Evolutionary conservation across 1,284 basidiomycete genomes (phyloP), one percentile per base, ranked within the genome.

Genomic region (Malassezia sp.): DNA sequence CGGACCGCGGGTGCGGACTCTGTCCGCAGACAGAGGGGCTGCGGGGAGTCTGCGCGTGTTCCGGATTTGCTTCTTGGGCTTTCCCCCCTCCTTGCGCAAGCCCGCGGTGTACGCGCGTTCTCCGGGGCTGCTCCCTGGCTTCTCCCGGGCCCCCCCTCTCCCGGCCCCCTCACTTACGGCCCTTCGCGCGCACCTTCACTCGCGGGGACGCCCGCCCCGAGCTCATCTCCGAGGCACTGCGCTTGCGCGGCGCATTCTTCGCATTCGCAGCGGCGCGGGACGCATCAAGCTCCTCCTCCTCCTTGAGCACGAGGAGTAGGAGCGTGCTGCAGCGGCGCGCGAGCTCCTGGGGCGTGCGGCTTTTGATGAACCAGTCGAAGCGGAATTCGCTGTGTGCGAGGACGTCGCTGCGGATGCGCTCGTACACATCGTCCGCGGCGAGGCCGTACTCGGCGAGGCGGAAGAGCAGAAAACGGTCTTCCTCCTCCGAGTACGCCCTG

Each of bases 341-440:
- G 52, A 99, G 74, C 74, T 99, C 93, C 63, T 86, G 81, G 9
- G 87, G 82, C 20, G 85, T 89, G 42, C 93, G 76, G 54, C 83
- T 86, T 76, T 95, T 95, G 77, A 97, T 87, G 75, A 96, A 97
- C 90, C 90, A 96, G 69, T 96, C 89, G 61, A 96, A 62, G 9
- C 61, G 52, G 75, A 97, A 97, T n/a, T 89, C 83, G 0, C 88
- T 87, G 73, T 88, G 91, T 71, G 90, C 86, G 30, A 82, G 83
- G 50, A 97, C 87, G 72, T 97, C 91, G 72, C 83, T 81, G 77
- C 95, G 95, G 74, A 97, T 95, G 40, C 82, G 75, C 65, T 99
- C 91, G 67, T 89, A 96, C 29, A 88, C 84, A 63, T 95, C 89
- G 46, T 95, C 90, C 23, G 80, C 76, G 44, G 82, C 81, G 74